Conservation (phyloP, 257 asterid species). For the Asclepias syriaca region DNA sequence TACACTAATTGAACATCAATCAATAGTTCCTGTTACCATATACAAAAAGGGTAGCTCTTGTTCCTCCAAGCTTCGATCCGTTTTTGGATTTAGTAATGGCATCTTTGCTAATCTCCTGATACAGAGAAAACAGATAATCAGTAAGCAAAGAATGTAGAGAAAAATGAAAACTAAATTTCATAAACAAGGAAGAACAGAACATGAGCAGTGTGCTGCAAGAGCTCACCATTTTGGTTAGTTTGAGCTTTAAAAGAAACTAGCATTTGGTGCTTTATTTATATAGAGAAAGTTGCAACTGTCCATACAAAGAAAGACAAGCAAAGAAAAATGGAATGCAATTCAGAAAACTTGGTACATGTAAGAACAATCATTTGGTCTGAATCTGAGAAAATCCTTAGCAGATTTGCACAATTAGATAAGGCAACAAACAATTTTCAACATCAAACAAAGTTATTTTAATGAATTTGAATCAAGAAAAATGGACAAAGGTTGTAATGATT, state of each 20-base stretch:
- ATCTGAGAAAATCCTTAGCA: too few relatives aligned
- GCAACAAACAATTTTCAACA: not conserved
- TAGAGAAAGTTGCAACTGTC: constrained; percentile 2
- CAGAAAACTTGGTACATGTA: not conserved
- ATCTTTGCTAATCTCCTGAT: constrained; percentile 38
- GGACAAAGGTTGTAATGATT: not conserved
- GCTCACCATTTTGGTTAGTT: too few relatives aligned
- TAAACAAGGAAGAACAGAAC: too few relatives aligned
- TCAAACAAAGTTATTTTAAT: too few relatives aligned
- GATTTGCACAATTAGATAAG: not conserved
- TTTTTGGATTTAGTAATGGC: constrained; percentile 20
- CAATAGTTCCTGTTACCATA: constrained; percentile 39
- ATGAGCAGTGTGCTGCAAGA: too few relatives aligned
- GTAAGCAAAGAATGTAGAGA: too few relatives aligned
- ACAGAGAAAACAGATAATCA: not conserved
- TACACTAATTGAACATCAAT: not conserved
- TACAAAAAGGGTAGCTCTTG: constrained; percentile 42
- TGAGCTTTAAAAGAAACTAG: constrained; percentile 3
- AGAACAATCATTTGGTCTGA: too few relatives aligned
- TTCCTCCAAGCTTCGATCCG: constrained; percentile 41
- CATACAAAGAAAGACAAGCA: constrained; percentile 11
- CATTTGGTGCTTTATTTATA: constrained; percentile 10
- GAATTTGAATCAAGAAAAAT: not conserved
- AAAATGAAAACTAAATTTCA: too few relatives aligned
- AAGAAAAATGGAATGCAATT: constrained; percentile 24